These are phyloP conservation scores for Saccharum spontaneum DNA, from an alignment of 176 grass and related monocot species.

Conservation along the genomic window DNA sequence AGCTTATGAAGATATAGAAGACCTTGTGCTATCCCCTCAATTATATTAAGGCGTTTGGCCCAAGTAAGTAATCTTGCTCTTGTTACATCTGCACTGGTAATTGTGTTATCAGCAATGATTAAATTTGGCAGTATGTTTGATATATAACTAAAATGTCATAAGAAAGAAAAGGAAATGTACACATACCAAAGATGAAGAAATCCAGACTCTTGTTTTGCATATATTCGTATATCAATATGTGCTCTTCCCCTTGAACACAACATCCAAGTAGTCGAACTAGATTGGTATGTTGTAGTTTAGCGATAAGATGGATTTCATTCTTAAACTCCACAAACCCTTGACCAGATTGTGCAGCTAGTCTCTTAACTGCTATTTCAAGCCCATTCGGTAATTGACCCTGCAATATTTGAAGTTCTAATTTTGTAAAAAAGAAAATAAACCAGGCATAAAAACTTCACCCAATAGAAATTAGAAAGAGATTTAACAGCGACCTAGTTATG, in stretches of 20 bases:
- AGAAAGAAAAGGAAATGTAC: not conserved
- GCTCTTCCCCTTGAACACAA: conserved; percentile 5
- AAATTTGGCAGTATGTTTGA: too few relatives aligned
- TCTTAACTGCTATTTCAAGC: conserved; percentile 22
- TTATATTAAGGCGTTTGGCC: not conserved
- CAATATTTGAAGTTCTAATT: not conserved
- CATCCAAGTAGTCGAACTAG: not conserved
- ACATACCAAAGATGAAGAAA: too few relatives aligned
- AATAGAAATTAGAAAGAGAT: too few relatives aligned
- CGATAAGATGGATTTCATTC: conserved; percentile 21
- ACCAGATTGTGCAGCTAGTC: not conserved
- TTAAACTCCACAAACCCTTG: conserved; percentile 13
- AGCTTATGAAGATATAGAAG: too few relatives aligned
- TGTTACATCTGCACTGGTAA: not conserved
- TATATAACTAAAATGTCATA: not conserved
- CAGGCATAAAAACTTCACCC: too few relatives aligned
- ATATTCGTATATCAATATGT: conserved; percentile 17
- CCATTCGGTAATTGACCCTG: not conserved
- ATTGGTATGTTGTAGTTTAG: conserved; percentile 15
- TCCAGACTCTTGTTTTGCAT: conserved; percentile 14
- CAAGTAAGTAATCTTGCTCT: conserved; percentile 9
- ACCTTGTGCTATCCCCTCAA: too few relatives aligned
- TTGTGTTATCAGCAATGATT: not conserved
- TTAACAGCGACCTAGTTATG: too few relatives aligned
- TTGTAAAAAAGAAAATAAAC: not conserved